Percentiles rank a stretch among this genome's conserved stretches.
Conservation (phyloP, 495 filamentous ascomycete species). For the Aspergillus panamensis region DNA sequence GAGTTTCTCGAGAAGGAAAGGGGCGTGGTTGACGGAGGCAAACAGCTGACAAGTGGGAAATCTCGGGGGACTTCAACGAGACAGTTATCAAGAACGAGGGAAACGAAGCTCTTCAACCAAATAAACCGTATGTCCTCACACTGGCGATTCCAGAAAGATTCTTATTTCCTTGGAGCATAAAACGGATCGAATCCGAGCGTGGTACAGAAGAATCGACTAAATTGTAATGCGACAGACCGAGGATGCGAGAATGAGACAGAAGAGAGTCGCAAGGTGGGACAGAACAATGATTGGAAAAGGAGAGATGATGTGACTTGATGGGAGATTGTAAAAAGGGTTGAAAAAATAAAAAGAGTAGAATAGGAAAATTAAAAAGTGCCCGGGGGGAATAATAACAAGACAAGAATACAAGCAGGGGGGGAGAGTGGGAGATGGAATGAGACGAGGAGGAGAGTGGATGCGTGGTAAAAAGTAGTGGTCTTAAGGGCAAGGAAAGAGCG, state of each 20-base stretch:
- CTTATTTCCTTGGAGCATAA: constrained; percentile 6
- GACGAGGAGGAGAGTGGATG: constrained; percentile 20
- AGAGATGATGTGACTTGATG: constrained; percentile 15
- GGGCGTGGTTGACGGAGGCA: constrained; percentile 9
- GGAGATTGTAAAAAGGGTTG: constrained; percentile 13
- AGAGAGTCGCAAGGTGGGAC: constrained; percentile 3
- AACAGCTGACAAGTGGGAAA: constrained; percentile 19
- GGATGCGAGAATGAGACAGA: constrained; percentile 16
- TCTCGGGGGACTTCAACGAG: neutral
- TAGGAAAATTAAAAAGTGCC: constrained; percentile 19
- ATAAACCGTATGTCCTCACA: neutral
- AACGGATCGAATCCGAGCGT: neutral
- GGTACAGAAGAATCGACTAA: constrained; percentile 16
- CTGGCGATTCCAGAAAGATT: constrained; percentile 6
- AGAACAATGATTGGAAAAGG: constrained; percentile 11
- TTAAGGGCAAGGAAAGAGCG: constrained; percentile 28
- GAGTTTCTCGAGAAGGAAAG: constrained; percentile 20
- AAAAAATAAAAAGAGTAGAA: constrained; percentile 13
- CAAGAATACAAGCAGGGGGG: constrained; percentile 19
- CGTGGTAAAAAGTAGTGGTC: neutral
- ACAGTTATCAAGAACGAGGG: constrained; percentile 2
- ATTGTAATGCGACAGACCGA: constrained; percentile 24
- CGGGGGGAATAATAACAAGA: constrained; percentile 16
- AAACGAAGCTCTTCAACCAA: constrained; percentile 2
- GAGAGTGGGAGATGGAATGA: constrained; percentile 19